Conservation (phyloP, 1,284 basidiomycete genomes). For the Salmacisia buchloeana region DNA sequence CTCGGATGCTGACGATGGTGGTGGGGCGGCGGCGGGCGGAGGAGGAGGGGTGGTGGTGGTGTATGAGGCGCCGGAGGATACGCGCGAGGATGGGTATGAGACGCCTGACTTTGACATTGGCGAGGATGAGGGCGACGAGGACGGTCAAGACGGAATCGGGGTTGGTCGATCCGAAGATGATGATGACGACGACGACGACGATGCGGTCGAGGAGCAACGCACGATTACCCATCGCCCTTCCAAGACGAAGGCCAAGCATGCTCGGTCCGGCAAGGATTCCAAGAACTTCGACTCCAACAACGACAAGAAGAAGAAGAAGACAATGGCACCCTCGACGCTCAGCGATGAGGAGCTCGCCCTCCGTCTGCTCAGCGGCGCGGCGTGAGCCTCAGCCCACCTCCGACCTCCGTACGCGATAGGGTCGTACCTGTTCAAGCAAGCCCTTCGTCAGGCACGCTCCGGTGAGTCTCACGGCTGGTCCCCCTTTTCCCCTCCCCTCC, state of each 20-base stretch:
- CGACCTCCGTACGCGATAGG: not conserved
- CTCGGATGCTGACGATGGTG: constrained; percentile 35
- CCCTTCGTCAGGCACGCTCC: too few species aligned
- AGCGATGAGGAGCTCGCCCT: constrained; percentile 14
- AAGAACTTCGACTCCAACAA: not conserved
- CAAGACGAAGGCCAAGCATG: not conserved
- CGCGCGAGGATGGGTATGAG: constrained; percentile 38
- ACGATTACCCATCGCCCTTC: constrained; percentile 5
- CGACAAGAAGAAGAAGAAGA: not conserved
- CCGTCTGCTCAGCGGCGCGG: constrained; percentile 6
- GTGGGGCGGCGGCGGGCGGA: constrained; percentile 55
- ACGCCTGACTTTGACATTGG: constrained; percentile 42
- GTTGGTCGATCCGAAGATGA: constrained; percentile 17
- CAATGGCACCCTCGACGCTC: not conserved
- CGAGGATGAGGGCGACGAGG: constrained; percentile 11
- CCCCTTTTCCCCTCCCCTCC: not conserved
- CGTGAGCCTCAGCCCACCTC: not conserved
- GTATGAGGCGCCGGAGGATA: constrained; percentile 22
- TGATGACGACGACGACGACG: constrained; percentile 16
- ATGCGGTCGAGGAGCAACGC: constrained; percentile 10
- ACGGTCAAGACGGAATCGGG: constrained; percentile 13
- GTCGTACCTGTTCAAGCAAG: too few species aligned
- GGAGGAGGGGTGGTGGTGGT: constrained; percentile 18
- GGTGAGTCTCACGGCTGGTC: not conserved
- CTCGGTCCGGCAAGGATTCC: too few species aligned